These are phyloP conservation scores for Cyberlindnera maritima DNA, from an alignment of 805 yeast species.

Conservation along the genomic window DNA sequence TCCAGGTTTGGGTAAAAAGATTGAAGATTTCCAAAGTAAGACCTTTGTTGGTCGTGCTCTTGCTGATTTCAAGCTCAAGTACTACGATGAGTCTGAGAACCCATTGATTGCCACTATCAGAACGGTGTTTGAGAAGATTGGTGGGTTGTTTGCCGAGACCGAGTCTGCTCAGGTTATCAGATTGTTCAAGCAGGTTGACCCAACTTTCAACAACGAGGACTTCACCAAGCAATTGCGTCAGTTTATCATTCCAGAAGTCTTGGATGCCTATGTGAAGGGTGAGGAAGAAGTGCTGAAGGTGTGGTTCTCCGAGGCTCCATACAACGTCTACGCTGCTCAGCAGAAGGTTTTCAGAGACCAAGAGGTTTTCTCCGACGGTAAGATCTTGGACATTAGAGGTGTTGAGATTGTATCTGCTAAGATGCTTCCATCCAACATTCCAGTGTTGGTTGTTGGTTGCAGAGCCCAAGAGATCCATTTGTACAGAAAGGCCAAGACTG, in stretches of 20 bases:
- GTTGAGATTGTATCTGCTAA: constrained; percentile 89
- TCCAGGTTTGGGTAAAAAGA: constrained; percentile 60
- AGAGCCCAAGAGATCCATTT: constrained; percentile 95
- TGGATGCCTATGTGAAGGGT: constrained; percentile 93
- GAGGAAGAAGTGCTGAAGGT: constrained; percentile 77
- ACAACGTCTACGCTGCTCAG: constrained; percentile 88
- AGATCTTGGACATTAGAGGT: constrained; percentile 90
- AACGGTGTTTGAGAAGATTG: constrained; percentile 73
- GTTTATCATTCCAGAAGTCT: constrained; percentile 89
- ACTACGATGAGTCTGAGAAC: constrained; percentile 17
- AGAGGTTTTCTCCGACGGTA: constrained; percentile 87
- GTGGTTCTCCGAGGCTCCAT: constrained; percentile 98
- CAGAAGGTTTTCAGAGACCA: constrained; percentile 91
- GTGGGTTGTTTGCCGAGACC: constrained; percentile 85
- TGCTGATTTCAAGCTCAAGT: constrained; percentile 39
- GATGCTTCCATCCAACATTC: constrained; percentile 83
- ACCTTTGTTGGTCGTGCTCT: constrained; percentile 67
- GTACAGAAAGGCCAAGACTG: constrained; percentile 86
- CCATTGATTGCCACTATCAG: constrained; percentile 81
- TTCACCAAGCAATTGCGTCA: constrained; percentile 84
- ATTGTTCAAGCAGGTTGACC: constrained; percentile 85
- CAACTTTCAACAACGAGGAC: constrained; percentile 73
- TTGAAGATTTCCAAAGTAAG: constrained; percentile 64
- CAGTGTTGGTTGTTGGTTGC: constrained; percentile 90
- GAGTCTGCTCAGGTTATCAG: constrained; percentile 92